These are phyloP conservation scores for Sphaerulina vaccinii DNA, from an alignment of 2,329 filamentous ascomycete genomes.

Conservation along the genomic window DNA sequence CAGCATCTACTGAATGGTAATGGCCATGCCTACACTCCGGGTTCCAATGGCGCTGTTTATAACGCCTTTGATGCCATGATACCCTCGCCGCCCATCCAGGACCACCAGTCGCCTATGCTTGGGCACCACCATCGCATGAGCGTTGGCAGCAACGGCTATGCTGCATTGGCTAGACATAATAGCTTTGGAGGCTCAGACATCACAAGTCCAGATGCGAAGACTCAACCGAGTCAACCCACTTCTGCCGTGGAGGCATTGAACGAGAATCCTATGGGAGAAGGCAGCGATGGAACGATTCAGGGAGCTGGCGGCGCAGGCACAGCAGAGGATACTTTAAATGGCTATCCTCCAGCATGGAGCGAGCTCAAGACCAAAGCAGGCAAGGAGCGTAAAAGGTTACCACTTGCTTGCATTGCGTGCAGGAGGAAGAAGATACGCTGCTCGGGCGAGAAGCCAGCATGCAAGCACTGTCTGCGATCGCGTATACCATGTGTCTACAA, in stretches of 20 bases:
- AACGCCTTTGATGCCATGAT: constrained; percentile 21
- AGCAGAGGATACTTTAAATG: constrained; percentile 15
- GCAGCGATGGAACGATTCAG: constrained; percentile 15
- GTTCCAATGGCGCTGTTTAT: constrained; percentile 14
- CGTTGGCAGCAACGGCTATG: constrained; percentile 32
- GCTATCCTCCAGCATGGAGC: constrained; percentile 46
- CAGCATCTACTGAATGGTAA: constrained; percentile 25
- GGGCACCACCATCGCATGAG: constrained; percentile 33
- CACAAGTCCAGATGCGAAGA: constrained; percentile 29
- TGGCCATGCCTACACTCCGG: constrained; percentile 22
- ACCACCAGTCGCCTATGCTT: constrained; percentile 21
- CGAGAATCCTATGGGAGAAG: constrained; percentile 17
- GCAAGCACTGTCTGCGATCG: constrained; percentile 91
- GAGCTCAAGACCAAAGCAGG: constrained; percentile 67
- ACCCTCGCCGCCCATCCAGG: constrained; percentile 19
- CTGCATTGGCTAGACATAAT: constrained; percentile 23
- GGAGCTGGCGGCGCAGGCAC: constrained; percentile 11
- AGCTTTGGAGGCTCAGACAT: constrained; percentile 34
- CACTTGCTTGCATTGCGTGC: constrained; percentile 92
- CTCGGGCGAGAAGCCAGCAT: constrained; percentile 94
- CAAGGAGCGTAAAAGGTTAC: constrained; percentile 90
- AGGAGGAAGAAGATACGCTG: constrained; percentile 96
- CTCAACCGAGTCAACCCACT: background rate
- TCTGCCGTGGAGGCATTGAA: background rate
- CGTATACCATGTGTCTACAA: constrained; percentile 97